Evolutionary conservation across 169 alveolate species (phyloP), one percentile per base, ranked within the genome.

Genomic region (Eimeria sp.): DNA sequence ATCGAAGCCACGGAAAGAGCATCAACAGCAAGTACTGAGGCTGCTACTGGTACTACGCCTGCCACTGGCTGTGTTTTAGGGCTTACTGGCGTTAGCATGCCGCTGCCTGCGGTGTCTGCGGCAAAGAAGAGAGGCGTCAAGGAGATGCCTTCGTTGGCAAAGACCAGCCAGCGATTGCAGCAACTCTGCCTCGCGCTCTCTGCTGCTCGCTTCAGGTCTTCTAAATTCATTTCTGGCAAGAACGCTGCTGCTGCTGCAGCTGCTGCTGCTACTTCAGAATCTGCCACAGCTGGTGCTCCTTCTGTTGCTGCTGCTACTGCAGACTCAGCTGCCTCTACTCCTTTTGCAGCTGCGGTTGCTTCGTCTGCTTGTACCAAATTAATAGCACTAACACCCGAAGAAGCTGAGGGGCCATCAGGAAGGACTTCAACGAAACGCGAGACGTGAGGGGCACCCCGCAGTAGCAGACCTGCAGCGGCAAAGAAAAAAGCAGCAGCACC

Each of bases 371-470:
- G 75, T 25, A 25, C 51, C 30, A 25, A 67, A 18, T 10, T 49
- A 22, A 75, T 76, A 16, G 45, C 76, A 3, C 43, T 27, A 70
- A 16, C 61, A 65, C 27, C 20, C 54, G 43, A 22, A 1, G 43
- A 65, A 83, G 91, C 75, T 22, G 75, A 83, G 22, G 91, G 49
- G 91, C 5, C 34, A 7, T 72, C 43, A 22, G 95, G 76, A 47
- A 89, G 78, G 2, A 73, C 87, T 84, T 89, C 95, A n/a, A 89
- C 72, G 30, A 89, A 89, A 7, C 95, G 95, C 34, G 95, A 47
- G 54, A 89, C 54, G 88, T 89, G 95, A 13, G 87, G 75, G 43
- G 72, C 87, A 3, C 87, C 95, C 7, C 65, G 75, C 73, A 89
- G 75, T 86, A 34, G 34, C 75, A 61, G 40, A 58, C 95, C 95